Evolutionary conservation across 495 filamentous ascomycete genomes (phyloP), one percentile per base, ranked within the genome.

Genomic region (Tuber melanosporum): DNA sequence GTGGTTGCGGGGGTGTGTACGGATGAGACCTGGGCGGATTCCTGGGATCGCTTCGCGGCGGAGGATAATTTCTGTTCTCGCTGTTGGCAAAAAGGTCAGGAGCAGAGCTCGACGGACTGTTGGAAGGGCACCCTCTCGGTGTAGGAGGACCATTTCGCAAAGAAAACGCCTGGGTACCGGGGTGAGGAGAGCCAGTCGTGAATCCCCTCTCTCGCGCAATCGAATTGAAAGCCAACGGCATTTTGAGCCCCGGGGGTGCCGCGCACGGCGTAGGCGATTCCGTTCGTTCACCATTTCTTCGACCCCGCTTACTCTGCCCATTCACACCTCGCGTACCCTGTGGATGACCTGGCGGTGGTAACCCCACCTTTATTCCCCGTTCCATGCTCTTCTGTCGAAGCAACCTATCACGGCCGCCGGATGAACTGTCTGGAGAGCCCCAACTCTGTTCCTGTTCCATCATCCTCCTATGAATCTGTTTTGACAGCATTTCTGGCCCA

Each of bases 361-460:
- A 74, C 43, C 80, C 80, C 46, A 81, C 76, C 36, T 74, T 74
- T 42, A 82, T 82, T 76, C 80, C 80, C 70, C 80, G 80, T 73
- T 82, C 80, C 74, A 82, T 82, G 45, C 80, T 82, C 80, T 82
- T 82, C 32, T 82, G 80, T 66, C 81, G 81, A 57, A 81, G 73
- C 66, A 82, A 57, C 57, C 80, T 76, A 62, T 77, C 79, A 46
- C 72, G 71, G 41, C 78, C 78, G 19, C 57, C 71, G 75, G 73
- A 78, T 17, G 41, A 19, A 74, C 41, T 73, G 36, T 80, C 78
- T 26, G 73, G 73, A 12, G 71, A 74, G 71, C 74, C 78, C 77
- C 78, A 49, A n/a, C 73, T 46, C 8, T 79, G 75, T 47, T 75
- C 78, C 36, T 80, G 78, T 78, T 76, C 78, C 78, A 79, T 76